These are phyloP conservation scores for Ceratocystis cacaofunesta DNA, from an alignment of 2,329 filamentous ascomycete species.

Conservation along the genomic window DNA sequence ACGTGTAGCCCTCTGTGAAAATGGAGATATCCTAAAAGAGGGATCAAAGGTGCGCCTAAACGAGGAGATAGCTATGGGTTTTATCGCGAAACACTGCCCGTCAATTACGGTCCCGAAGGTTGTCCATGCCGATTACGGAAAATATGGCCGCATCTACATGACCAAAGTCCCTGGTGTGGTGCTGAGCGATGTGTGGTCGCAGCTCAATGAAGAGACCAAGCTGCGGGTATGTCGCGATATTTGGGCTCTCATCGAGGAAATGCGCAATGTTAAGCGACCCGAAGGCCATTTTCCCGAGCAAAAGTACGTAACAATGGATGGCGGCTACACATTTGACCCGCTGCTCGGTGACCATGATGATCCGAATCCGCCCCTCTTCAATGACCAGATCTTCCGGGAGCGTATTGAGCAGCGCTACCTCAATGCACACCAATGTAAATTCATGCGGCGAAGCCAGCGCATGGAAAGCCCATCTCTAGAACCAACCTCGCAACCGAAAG, in stretches of 20 bases:
- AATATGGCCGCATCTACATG: slow-evolving; percentile 9
- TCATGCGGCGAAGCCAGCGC: too few species aligned
- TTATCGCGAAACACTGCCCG: background rate
- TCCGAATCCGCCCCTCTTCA: background rate
- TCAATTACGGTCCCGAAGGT: background rate
- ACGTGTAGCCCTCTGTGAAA: background rate
- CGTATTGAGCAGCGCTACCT: slow-evolving; percentile 17
- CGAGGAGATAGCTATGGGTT: slow-evolving; percentile 7
- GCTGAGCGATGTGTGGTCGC: background rate
- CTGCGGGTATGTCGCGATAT: background rate
- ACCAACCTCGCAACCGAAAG: background rate
- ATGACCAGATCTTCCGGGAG: background rate
- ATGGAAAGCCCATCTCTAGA: too few species aligned
- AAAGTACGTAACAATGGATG: slow-evolving; percentile 7
- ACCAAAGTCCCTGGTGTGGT: background rate
- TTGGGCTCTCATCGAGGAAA: slow-evolving; percentile 1
- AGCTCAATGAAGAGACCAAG: background rate
- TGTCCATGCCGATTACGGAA: background rate
- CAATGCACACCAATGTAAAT: slow-evolving; percentile 6
- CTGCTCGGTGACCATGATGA: slow-evolving; percentile 6
- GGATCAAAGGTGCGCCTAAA: background rate
- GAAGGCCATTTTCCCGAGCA: slow-evolving; percentile 2
- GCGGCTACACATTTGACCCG: background rate
- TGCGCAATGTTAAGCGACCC: slow-evolving; percentile 6
- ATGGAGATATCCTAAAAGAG: slow-evolving; percentile 5